Base-by-base conservation (phyloP, 1,284 basidiomycete genomes). In the Cutaneotrichosporon mucoides region DNA sequence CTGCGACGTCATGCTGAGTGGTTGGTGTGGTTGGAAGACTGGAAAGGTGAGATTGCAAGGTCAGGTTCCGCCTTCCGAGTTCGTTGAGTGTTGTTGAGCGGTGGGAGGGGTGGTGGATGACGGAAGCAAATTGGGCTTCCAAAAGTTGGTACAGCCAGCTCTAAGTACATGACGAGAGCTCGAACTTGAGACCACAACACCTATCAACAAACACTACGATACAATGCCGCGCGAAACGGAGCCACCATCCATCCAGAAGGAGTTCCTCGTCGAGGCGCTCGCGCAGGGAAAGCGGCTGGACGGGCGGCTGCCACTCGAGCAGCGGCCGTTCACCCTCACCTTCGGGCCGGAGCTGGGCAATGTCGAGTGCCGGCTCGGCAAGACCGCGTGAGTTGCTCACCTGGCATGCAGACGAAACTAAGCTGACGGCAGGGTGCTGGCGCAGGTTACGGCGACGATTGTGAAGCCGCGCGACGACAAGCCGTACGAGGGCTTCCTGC, bases 291-390 rank as follows among this genome's bases (percentile, higher is more conserved):
- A 92, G 35, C 84, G 95, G 15, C 77, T 93, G 10, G 95, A 98
- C 81, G 91, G 92, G 1, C 84, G 95, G 35, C 73, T 82, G 54
- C 83, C 84, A 13, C 80, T 92, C 34, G 85, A 94, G 67, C 79
- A 86, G 68, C 84, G 94, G 7, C 76, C 82, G 2, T 84, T 89
- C 10, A 76, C 79, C 11, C 80, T 97, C 55, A 82, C 81, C 1
- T 97, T 97, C 73, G 90, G 89, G 11, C 83, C 87, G n/a, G 88
- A 93, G 64, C 82, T 94, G 34, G 93, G 93, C 16, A 92, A 86
- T 82, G 91, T 94, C 12, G 89, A 94, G 74, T 94, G 92, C 63
- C 79, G 84, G 0, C 73, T 95, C 66, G 92, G 92, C 37, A 89
- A 93, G 78, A 97, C 94, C 56, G 84, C 87, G 92, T 94, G 56